Evolutionary conservation across 1,139 yeast species (phyloP), one percentile per base, ranked within the genome.

Genomic region (Lodderomyces margitis): DNA sequence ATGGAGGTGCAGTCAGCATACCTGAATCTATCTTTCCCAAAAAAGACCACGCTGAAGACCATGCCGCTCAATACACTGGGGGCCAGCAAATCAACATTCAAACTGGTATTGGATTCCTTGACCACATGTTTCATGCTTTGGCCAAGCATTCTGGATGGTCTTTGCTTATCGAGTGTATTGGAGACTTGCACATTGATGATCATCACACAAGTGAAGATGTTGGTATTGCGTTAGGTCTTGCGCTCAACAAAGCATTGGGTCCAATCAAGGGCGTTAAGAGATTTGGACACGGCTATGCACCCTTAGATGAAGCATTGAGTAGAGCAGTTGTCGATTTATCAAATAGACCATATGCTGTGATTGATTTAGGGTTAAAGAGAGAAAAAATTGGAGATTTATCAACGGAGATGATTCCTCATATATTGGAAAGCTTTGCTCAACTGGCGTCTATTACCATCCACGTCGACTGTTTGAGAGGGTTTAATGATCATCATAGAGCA

Each of bases 61-160:
- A 83, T 57, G 95, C 88, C 33, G 55, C 75, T 38, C 91, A 84
- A 59, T 54, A 67, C 4, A 73, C 87, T 0, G 64, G 76, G 2
- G 66, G 84, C 3, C 98, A 92, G 61, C 70, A 76, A 10, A 89
- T 92, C 48, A 71, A 79, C 36, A 81, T 92, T 43, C 87, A 87
- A 55, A 86, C 98, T 0, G 98, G 98, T 34, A 78, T 92, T 43
- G 98, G 98, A 1, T 92, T 92, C 60, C 70, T 92, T 47, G 98
- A 92, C 67, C 98, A 92, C 63, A 92, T 92, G 98, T 72, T 92
- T 36, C 97, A 91, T 57, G 98, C 98, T 0, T 73, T 92, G 53
- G 97, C 98, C 34, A 92, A 92, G 59, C 98, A 92, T 64, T 74
- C 94, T 1, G 98, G 98, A 11, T 92, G 98, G 98, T 87, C 96